phyloP scores from a whole-genome alignment of 1,284 basidiomycete genomes.

The Leccinum variabile region DNA sequence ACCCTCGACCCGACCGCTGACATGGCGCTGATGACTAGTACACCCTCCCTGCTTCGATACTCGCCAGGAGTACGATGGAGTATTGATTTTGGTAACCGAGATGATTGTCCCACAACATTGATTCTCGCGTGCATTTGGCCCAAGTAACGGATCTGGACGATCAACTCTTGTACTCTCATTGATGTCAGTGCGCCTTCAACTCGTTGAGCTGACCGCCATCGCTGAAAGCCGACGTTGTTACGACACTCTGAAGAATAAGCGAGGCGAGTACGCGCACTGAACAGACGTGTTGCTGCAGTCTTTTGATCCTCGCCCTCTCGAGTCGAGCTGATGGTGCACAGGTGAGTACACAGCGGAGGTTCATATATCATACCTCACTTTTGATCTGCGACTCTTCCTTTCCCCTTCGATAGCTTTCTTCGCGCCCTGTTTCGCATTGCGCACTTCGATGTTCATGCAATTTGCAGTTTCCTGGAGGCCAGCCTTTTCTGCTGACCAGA shows the following conservation, averaged over 20 bases:
- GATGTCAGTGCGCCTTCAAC: constrained; percentile 64
- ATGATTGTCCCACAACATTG: constrained; percentile 71
- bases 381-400: constrained; percentile 42
- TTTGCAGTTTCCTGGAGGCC: constrained; percentile 40
- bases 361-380: constrained; percentile 56
- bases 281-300: constrained; percentile 56
- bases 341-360: neutral
- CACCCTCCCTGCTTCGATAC: constrained; percentile 65
- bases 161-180: constrained; percentile 79
- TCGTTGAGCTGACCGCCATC: constrained; percentile 52
- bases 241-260: neutral
- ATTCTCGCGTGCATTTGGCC: constrained; percentile 86
- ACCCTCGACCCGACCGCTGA: constrained; percentile 98
- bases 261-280: constrained; percentile 43
- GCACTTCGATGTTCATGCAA: constrained; percentile 39
- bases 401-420: constrained; percentile 48
- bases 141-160: constrained; percentile 72
- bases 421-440: constrained; percentile 31
- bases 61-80: constrained; percentile 58
- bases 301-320: constrained; percentile 48
- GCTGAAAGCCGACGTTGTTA: constrained; percentile 20
- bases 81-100: constrained; percentile 89
- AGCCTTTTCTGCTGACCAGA: too few species aligned
- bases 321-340: constrained; percentile 63
- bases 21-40: constrained; percentile 88